Base-by-base conservation (phyloP, 306 rosid species). In the Gastrolobium bilobum region DNA sequence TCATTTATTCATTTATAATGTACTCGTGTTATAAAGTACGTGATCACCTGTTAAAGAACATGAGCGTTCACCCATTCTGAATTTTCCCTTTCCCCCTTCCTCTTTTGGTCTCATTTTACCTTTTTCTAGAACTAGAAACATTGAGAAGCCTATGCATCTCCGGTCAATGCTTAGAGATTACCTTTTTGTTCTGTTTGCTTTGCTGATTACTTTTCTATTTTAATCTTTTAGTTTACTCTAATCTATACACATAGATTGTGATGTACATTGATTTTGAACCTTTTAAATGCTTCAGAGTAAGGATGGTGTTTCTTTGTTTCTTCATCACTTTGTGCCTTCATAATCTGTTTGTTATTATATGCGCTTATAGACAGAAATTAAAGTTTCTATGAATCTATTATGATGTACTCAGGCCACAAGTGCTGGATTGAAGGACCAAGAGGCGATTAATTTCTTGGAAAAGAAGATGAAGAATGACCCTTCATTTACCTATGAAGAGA, bases 381-480 rank as follows among this genome's bases (percentile, higher is more conserved):
- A 61, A 31, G 75, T 79, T 29, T 76, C 63, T 79, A 48, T 59
- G 64, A 80, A 58, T 77, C 70, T 73, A 50, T 70, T 58, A n/a
- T 71, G 77, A 58, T 86, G 80, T 53, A 64, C 58, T 69, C 77
- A 96, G 99, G 98, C 99, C 62, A 93, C 99, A 43, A 96, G 99
- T 79, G 98, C 99, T 82, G 99, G 99, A 78, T 86, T 80, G 59
- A 96, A 96, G 83, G 99, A 96, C 82, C 99, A 96, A 82, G 99
- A 96, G 87, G 99, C 98, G 11, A 93, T 96, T 62, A 96, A 96
- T 88, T 96, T 96, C 90, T 87, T 96, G 93, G 99, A 96, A 84
- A 96, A 96, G 90, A 96, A 96, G 85, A 96, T 96, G 99, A 96
- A 96, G 93, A 93, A 86, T 79, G 97, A 96, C 77, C 99, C 99